These are phyloP conservation scores for Cicer yamashitae DNA, from an alignment of 306 rosid genomes.

Conservation along the genomic window DNA sequence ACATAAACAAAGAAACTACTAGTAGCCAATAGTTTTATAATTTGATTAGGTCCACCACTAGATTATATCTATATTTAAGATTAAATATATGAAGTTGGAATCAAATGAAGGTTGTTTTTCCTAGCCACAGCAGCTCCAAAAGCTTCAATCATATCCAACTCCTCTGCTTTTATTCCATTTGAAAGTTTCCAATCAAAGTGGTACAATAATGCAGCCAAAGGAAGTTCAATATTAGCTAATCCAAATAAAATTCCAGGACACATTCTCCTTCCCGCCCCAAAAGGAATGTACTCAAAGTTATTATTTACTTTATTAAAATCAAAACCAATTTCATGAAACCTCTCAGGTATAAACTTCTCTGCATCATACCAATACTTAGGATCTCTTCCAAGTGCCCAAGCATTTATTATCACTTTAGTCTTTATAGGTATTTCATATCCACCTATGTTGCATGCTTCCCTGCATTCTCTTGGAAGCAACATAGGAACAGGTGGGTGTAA, in stretches of 20 bases:
- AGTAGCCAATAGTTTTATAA: too few relatives aligned
- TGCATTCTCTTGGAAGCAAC: conserved; percentile 46
- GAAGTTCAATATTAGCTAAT: conserved; percentile 39
- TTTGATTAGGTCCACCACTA: too few relatives aligned
- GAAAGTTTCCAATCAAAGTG: conserved; percentile 48
- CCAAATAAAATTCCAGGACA: conserved; percentile 22
- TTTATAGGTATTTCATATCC: too few relatives aligned
- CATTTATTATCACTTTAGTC: too few relatives aligned
- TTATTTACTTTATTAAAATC: conserved; percentile 21
- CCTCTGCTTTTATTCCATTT: conserved; percentile 36
- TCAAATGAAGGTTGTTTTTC: conserved; percentile 41
- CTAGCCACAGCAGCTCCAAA: conserved; percentile 32
- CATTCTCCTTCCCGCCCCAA: conserved; percentile 21
- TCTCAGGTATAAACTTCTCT: conserved; percentile 49
- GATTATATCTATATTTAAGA: too few relatives aligned
- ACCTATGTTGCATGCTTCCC: conserved; percentile 4
- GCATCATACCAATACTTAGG: conserved; percentile 40
- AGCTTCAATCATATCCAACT: conserved; percentile 45
- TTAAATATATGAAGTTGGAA: conserved; percentile 31
- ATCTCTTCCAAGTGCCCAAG: conserved; percentile 48
- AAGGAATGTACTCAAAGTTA: too few relatives aligned
- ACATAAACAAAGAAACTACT: too few relatives aligned
- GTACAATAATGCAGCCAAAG: conserved; percentile 33
- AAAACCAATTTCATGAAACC: conserved; percentile 15
- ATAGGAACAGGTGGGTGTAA: conserved; percentile 45